phyloP scores from a whole-genome alignment of 441 rosid species.

The Croton setiger region DNA sequence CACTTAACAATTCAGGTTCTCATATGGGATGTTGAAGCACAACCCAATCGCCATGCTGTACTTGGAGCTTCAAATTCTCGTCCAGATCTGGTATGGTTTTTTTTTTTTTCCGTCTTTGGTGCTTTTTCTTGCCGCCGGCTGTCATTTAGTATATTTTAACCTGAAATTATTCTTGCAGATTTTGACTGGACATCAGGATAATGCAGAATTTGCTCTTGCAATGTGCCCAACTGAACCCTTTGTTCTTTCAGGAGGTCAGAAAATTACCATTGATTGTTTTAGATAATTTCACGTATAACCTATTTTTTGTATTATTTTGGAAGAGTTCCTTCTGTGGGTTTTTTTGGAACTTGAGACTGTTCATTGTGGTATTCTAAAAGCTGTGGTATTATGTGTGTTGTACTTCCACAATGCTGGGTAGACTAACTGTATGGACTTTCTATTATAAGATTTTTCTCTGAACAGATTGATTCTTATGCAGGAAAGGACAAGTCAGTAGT shows the following conservation, averaged over 20 bases:
- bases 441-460: conserved; percentile 23
- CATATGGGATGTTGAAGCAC: conserved; percentile 98
- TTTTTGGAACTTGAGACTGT: neutral
- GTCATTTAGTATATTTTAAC: conserved; percentile 7
- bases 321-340: neutral
- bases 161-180: conserved; percentile 49
- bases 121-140: neutral
- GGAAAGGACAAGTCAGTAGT: conserved; percentile 98
- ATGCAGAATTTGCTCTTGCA: conserved; percentile 99
- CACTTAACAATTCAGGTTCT: conserved; percentile 55
- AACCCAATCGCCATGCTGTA: conserved; percentile 96
- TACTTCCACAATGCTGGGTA: neutral
- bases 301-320: neutral
- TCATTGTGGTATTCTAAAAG: neutral
- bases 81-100: conserved; percentile 76
- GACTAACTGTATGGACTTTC: conserved; percentile 7
- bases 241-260: conserved; percentile 98
- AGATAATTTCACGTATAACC: neutral
- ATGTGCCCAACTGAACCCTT: conserved; percentile 96
- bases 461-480: conserved; percentile 29
- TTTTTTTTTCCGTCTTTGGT: conserved; percentile 8
- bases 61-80: conserved; percentile 85
- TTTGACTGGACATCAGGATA: conserved; percentile 94
- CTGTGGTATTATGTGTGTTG: neutral
- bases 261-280: conserved; percentile 1